Base-by-base conservation (phyloP, 306 rosid species). In the Vachellia collinsii region DNA sequence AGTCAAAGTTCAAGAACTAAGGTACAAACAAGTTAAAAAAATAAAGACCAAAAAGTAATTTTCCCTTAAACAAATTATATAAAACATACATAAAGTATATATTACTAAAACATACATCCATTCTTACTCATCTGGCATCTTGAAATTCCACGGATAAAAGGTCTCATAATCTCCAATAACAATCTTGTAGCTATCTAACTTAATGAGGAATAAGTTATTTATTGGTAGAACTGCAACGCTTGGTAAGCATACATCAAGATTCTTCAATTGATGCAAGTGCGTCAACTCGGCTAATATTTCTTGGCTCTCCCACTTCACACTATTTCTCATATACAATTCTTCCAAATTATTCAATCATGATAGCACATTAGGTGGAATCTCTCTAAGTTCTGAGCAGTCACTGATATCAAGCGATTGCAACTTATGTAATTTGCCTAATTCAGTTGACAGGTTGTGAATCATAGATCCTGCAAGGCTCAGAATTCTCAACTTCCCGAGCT, bases 321-420 rank as follows among this genome's bases (percentile, higher is more conserved):
- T 82, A 17, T 80, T 38, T 71, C 83, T 82, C 86, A 85, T 81
- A 54, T 84, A 72, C 65, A 90, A 38, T 42, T 88, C 88, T 70
- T 84, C 85, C 72, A 90, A 74, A 44, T 36, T 38, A 43, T 1
- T 78, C 72, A 90, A 70, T 12, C 77, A 46, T 25, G 89, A 85
- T 43, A 87, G 3, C 1, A 87, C 67, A 59, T 73, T 42, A 1
- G 79, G 68, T 13, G 83, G 84, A 72, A 88, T 83, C 75, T 58
- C 61, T 78, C 3, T 3, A 20, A 90, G 91, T 19, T 80, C 36
- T 9, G 29, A 80, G 44, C 94, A 90, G 46, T 36, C 17, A 0
- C 70, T 74, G 37, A 88, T 75, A 79, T 90, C 88, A 17, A 85
- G 36, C 81, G 78, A 20, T n/a, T 58, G 81, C 12, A 85, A 50